These are phyloP conservation scores for Fraxinus latifolia DNA, from an alignment of 305 asterid species.

Conservation along the genomic window DNA sequence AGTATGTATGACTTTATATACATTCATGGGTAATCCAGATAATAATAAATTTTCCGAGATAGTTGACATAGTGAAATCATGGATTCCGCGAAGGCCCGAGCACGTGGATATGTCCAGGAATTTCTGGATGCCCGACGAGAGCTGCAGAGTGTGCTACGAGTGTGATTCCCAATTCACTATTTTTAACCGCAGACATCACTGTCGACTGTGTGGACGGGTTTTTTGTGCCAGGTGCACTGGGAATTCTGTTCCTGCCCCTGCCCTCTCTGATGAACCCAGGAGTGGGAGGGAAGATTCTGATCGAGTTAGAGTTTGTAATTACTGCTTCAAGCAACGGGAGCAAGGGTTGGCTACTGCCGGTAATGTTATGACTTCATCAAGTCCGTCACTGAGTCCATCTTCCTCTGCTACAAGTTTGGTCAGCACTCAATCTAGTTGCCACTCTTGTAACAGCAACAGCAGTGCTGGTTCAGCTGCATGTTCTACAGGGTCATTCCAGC, in stretches of 20 bases:
- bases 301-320: constrained; percentile 67
- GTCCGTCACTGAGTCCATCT: constrained; percentile 54
- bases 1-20: constrained; percentile 32
- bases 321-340: constrained; percentile 76
- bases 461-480: constrained; percentile 61
- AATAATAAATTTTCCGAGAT: constrained; percentile 53
- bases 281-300: constrained; percentile 55
- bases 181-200: constrained; percentile 81
- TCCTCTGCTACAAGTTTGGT: constrained; percentile 62
- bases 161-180: constrained; percentile 73
- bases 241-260: constrained; percentile 50
- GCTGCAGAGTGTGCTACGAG: constrained; percentile 85
- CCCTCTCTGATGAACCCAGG: constrained; percentile 44
- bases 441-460: constrained; percentile 61
- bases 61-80: constrained; percentile 59
- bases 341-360: constrained; percentile 38
- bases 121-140: constrained; percentile 93
- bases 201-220: constrained; percentile 74
- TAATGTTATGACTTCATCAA: constrained; percentile 36
- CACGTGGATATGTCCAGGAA: constrained; percentile 63
- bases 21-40: constrained; percentile 64
- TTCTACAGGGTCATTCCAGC: constrained; percentile 63
- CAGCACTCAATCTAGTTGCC: constrained; percentile 64
- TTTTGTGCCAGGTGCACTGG: constrained; percentile 75
- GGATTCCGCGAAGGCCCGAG: constrained; percentile 55